Percentiles rank a stretch among this genome's conserved stretches.
Conservation (phyloP, 202 grass and related monocot species). For the Eragrostis tef region DNA sequence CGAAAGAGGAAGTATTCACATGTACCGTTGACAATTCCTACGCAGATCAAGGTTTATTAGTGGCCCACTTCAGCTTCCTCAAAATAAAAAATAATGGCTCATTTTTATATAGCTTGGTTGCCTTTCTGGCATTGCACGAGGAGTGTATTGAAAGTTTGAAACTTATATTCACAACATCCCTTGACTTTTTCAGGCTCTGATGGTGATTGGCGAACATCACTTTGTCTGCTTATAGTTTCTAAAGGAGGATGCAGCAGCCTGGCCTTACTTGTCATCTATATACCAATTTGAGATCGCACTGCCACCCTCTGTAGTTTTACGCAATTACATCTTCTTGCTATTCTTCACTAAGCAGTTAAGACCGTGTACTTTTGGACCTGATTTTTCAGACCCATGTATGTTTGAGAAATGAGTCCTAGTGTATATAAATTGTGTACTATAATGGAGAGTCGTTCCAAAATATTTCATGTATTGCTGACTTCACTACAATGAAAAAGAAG, state of each 20-base stretch:
- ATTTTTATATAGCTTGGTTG: not conserved
- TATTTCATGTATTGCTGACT: not conserved
- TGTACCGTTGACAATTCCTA: no score
- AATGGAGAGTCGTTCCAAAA: not conserved
- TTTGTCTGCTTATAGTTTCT: conserved; percentile 4
- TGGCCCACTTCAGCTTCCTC: not conserved
- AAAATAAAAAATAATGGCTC: not conserved
- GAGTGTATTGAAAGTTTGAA: not conserved
- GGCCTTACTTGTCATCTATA: not conserved
- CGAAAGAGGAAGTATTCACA: not conserved
- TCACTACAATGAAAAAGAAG: not conserved
- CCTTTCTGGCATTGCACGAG: not conserved
- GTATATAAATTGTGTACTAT: not conserved
- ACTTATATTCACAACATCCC: not conserved
- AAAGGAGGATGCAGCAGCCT: not conserved
- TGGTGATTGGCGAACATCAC: not conserved
- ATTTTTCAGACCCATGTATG: not conserved
- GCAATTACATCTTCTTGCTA: not conserved
- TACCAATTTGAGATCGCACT: not conserved
- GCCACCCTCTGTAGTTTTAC: not conserved
- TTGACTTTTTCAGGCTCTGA: conserved; percentile 5
- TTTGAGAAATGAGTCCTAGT: not conserved
- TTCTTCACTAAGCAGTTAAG: not conserved
- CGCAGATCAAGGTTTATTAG: not conserved
- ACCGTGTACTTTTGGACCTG: not conserved